These are phyloP conservation scores for Leccinellum albellum DNA, from an alignment of 768 basidiomycete genomes.

Conservation along the genomic window DNA sequence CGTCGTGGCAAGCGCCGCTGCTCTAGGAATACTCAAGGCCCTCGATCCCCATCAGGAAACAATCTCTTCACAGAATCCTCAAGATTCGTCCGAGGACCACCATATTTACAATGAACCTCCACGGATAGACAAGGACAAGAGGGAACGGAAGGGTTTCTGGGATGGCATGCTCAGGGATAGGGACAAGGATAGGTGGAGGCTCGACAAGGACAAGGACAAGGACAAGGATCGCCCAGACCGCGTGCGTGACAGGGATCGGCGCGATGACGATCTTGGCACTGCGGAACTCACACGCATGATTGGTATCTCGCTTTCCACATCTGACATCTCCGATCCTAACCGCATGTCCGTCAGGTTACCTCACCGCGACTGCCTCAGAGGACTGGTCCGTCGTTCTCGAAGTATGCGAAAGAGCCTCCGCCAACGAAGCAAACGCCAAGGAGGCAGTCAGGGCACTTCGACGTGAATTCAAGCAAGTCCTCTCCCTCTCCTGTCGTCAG, in stretches of 20 bases:
- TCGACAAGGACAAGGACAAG: conserved; percentile 35
- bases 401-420: conserved; percentile 79
- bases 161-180: conserved; percentile 35
- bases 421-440: conserved; percentile 68
- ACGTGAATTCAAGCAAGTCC: conserved; percentile 75
- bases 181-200: conserved; percentile 32
- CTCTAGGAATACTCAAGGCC: conserved; percentile 34
- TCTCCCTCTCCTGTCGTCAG: conserved; percentile 2
- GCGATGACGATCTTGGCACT: conserved; percentile 43
- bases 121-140: conserved; percentile 41
- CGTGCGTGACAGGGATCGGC: conserved; percentile 26
- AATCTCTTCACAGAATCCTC: conserved; percentile 8
- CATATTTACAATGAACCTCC: conserved; percentile 19
- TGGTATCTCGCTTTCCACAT: conserved; percentile 37
- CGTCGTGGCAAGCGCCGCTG: conserved; percentile 24
- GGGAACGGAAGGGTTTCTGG: conserved; percentile 58
- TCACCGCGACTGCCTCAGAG: conserved; percentile 76
- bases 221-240: conserved; percentile 29
- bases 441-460: conserved; percentile 81
- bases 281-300: conserved; percentile 69
- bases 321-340: neutral
- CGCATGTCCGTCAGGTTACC: conserved; percentile 46
- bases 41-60: conserved; percentile 51
- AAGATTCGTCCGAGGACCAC: conserved; percentile 32
- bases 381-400: conserved; percentile 81